phyloP scores from a whole-genome alignment of 345 rosid genomes.

The Sonneratia caseolaris region DNA sequence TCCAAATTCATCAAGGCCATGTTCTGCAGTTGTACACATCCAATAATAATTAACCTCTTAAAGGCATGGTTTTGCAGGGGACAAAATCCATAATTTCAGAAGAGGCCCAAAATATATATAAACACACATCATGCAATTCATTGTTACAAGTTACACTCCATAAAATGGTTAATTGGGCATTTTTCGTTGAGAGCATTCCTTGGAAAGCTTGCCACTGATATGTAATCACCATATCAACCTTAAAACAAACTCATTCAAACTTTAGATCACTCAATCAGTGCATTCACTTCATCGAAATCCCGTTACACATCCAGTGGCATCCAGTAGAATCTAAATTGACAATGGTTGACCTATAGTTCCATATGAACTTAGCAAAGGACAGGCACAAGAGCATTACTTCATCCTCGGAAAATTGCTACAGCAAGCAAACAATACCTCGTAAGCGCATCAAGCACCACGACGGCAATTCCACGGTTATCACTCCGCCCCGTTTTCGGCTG shows the following conservation, averaged over 20 bases:
- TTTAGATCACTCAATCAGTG: not conserved
- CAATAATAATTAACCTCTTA: not conserved
- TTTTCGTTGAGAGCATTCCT: not conserved
- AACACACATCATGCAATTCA: not conserved
- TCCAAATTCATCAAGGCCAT: not conserved
- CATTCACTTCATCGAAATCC: not conserved
- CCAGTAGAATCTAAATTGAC: not conserved
- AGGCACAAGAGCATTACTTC: not conserved
- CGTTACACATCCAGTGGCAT: not conserved
- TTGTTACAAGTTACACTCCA: not conserved
- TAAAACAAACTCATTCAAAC: not conserved
- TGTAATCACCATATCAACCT: not conserved
- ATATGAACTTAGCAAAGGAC: not conserved
- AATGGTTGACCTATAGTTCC: not conserved
- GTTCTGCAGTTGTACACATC: not conserved
- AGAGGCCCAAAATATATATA: not conserved
- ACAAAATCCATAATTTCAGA: not conserved
- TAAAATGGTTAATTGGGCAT: not conserved
- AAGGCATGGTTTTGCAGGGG: not conserved
- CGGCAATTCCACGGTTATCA: slow-evolving; percentile 70
- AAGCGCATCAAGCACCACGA: slow-evolving; percentile 76
- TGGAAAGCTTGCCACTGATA: not conserved
- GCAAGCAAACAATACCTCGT: slow-evolving; percentile 33
- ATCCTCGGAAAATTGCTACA: not conserved
- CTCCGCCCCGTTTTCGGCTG: slow-evolving; percentile 62